phyloP scores from a whole-genome alignment of 805 yeast species.

The Naumovozyma baii region DNA sequence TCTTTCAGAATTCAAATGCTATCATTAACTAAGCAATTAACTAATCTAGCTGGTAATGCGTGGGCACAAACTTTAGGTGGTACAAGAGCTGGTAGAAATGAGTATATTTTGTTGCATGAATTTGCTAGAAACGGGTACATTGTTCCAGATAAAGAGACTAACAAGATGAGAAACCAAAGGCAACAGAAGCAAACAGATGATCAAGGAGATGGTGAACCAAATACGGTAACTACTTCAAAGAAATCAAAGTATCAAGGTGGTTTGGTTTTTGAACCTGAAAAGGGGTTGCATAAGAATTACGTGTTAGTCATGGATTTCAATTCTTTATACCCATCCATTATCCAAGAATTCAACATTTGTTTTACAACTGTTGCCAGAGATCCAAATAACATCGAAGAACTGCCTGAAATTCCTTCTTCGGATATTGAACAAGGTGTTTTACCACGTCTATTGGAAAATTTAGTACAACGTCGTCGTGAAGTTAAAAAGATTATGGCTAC shows the following conservation, averaged over 20 bases:
- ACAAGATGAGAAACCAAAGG: slow-evolving; percentile 30
- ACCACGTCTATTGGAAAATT: slow-evolving; percentile 70
- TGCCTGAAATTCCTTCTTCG: slow-evolving; percentile 60
- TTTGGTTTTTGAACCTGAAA: slow-evolving; percentile 91
- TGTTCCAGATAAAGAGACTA: slow-evolving; percentile 74
- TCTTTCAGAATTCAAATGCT: slow-evolving; percentile 78
- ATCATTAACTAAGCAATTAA: slow-evolving; percentile 81
- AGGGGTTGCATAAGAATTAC: slow-evolving; percentile 83
- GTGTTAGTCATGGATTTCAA: slow-evolving; percentile 96
- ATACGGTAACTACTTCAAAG: slow-evolving; percentile 40
- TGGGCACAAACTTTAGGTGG: slow-evolving; percentile 95
- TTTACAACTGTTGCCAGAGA: slow-evolving; percentile 86
- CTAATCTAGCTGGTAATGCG: slow-evolving; percentile 91
- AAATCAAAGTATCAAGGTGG: slow-evolving; percentile 86
- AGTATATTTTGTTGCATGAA: slow-evolving; percentile 84
- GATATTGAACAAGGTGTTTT: slow-evolving; percentile 66
- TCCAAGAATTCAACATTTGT: slow-evolving; percentile 94
- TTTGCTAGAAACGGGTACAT: slow-evolving; percentile 70
- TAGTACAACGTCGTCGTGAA: slow-evolving; percentile 86
- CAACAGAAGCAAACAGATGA: slow-evolving; percentile 21
- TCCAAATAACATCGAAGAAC: slow-evolving; percentile 42
- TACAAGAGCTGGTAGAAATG: slow-evolving; percentile 93
- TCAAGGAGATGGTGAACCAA: slow-evolving; percentile 29
- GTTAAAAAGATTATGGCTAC: slow-evolving; percentile 79
- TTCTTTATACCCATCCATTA: slow-evolving; percentile 91